Base-by-base conservation (phyloP, 73 alveolate species). In the Paramecium bursaria region DNA sequence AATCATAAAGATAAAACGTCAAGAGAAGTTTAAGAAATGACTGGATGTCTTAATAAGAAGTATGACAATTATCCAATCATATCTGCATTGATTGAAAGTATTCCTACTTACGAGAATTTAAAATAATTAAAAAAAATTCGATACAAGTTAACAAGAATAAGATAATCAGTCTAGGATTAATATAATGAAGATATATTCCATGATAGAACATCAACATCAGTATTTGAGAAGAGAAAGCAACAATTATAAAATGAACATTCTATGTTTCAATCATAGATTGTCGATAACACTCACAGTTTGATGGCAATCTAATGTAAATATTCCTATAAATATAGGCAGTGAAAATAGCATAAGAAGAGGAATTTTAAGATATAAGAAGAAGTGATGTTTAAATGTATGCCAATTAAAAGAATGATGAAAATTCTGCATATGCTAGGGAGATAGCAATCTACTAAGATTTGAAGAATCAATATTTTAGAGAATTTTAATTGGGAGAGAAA, bases 31-130 rank as follows among this genome's bases (percentile, higher is more conserved):
- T 33, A 31, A 14, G 82, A 67, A 21, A 17, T 67, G 4, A n/a
- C 82, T 0, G 82, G 82, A 21, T 67, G 82, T 44, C 13, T 67
- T 9, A 67, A 67, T 42, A 67, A 67, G 13, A 31, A 47, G 44
- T 67, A 67, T 42, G 82, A 47, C 19, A 67, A 67, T 42, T 67
- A 67, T 23, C 82, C 55, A 10, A 39, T 67, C 14, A 57, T 67
- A 15, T n/a, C 82, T 35, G 82, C 82, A 2, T 67, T 67, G 44
- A 67, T 67, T 31, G 82, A 67, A 19, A 67, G 82, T 67, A 47
- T 67, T 15, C 82, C 82, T 6, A 67, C 60, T 15, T 67, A 25
- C 27, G 82, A 67, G 82, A 67, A 67, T 42, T 19, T 67, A 57
- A 67, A 67, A 67, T 47, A 67, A 67, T 23, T 67, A 4, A 67